Base-by-base conservation (phyloP, 176 grass and related monocot species). In the Phoenix roebelenii region DNA sequence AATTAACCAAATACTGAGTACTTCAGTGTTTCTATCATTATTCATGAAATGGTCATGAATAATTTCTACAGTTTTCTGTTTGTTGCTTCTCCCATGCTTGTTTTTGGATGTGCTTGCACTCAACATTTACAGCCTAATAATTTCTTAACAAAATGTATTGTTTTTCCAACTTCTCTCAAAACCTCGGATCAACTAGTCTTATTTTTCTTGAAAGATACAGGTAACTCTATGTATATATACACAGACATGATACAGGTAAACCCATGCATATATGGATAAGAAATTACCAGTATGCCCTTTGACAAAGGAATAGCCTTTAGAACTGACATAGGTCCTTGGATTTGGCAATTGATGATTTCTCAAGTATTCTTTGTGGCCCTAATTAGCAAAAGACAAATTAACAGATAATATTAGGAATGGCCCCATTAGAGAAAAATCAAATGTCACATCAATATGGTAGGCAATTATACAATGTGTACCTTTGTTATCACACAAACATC, bases 401-500 rank as follows among this genome's bases (percentile, higher is more conserved):
- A 78, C 59, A 66, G 55, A 20, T 22, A 58, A 58, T n/a, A 49
- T 30, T 58, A 5, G 1, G 35, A 44, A 44, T 67, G 64, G 3
- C 18, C 15, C 55, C 22, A 50, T 22, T 39, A 50, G n/a, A 76
- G 25, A 5, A 72, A 9, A 57, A 53, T 50, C n/a, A 23, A 6
- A 20, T 30, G 28, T 6, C 4, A 6, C 28, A 30, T 6, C 28
- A 30, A 30, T 6, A 6, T 49, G 25, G 17, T 61, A 65, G 1
- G 20, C 6, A 25, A 63, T 23, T 49, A n/a, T 62, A 23, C 23
- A 44, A 68, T 71, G 17, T 71, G 39, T 76, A 98, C 87, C 85
- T 98, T 93, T n/a, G 94, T 98, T 72, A 98, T 96, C 50, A 96
- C 86, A 49, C 86, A 96, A 58, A 96, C 77, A 59, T 96, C 91